Percentiles rank a stretch among this genome's conserved stretches.
These are phyloP conservation scores for Plantago ovata DNA, from an alignment of 257 asterid species.

Conservation along the genomic window DNA sequence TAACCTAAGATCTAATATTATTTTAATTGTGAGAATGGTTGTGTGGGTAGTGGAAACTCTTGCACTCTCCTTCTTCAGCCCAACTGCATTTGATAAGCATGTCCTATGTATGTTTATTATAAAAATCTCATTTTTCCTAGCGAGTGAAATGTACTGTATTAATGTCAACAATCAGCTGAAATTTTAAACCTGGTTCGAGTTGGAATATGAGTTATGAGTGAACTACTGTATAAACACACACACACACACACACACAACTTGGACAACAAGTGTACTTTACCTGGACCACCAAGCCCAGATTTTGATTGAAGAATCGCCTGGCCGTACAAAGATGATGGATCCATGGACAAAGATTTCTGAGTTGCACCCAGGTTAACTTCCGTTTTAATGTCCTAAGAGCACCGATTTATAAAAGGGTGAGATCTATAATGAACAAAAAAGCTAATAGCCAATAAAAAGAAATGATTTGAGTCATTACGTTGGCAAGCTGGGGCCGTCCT, in stretches of 20 bases:
- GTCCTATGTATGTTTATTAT: background rate
- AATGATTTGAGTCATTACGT: constrained; percentile 39
- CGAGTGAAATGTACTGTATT: no score
- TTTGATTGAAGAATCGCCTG: constrained; percentile 92
- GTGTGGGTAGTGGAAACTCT: no score
- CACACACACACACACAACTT: background rate
- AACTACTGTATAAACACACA: background rate
- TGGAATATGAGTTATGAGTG: background rate
- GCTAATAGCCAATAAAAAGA: constrained; percentile 2
- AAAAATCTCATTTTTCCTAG: no score
- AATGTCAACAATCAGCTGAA: background rate
- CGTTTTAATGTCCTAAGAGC: constrained; percentile 64
- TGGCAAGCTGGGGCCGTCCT: constrained; percentile 78
- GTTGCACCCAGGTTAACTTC: constrained; percentile 66
- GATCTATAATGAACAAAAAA: constrained; percentile 19
- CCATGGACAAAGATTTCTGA: constrained; percentile 81
- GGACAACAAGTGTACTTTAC: constrained; percentile 26
- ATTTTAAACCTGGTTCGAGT: background rate
- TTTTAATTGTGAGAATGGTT: no score
- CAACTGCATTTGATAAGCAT: background rate
- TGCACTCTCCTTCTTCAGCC: no score
- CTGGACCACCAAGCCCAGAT: constrained; percentile 92
- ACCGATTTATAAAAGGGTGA: constrained; percentile 16
- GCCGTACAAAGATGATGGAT: constrained; percentile 87
- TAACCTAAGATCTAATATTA: no score